Evolutionary conservation across 345 rosid genomes (phyloP), one percentile per base, ranked within the genome.

Genomic region (Pugionium dolabratum): DNA sequence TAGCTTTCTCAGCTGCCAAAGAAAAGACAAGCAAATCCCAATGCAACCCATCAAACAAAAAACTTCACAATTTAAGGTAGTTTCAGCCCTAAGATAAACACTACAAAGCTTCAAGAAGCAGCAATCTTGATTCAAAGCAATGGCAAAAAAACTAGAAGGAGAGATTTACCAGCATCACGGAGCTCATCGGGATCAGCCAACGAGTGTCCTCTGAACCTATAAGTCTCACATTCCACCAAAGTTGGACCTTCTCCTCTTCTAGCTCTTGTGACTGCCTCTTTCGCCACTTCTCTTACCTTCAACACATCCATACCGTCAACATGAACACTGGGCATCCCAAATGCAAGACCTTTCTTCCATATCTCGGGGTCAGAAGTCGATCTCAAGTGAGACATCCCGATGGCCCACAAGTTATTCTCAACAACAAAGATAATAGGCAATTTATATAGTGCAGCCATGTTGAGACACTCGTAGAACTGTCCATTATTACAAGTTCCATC

Each of bases 111-210:
- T 54, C 46, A n/a, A 56, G 40, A 53, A 65, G 42, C 11, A 25
- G 9, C 6, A 42, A 41, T 9, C 44, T 1, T 9, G 11, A 41
- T 41, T 10, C 10, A 9, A 41, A 41, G 11, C n/a, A 9, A 18
- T 41, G 18, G 18, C 18, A 41, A 41, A 35, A 30, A 59, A 41
- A 31, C 40, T 36, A 36, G 29, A 73, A 10, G 7, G 30, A 46
- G 69, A 62, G 9, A 64, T 57, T 27, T 59, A 89, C 89, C 89
- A 45, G 93, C 90, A 66, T 89, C 88, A 80, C 93, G 96, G 42
- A 89, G 96, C 85, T 89, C 96, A 76, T 89, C 93, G 1, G 96
- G 96, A 76, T 89, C 96, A 68, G 96, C 96, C 84, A 89, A 82
- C 0, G 93, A 89, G 84, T 89, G 96, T 63, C 96, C 96, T 83